Evolutionary conservation across 768 basidiomycete genomes (phyloP).

Genomic region (Crepidotus variabilis): DNA sequence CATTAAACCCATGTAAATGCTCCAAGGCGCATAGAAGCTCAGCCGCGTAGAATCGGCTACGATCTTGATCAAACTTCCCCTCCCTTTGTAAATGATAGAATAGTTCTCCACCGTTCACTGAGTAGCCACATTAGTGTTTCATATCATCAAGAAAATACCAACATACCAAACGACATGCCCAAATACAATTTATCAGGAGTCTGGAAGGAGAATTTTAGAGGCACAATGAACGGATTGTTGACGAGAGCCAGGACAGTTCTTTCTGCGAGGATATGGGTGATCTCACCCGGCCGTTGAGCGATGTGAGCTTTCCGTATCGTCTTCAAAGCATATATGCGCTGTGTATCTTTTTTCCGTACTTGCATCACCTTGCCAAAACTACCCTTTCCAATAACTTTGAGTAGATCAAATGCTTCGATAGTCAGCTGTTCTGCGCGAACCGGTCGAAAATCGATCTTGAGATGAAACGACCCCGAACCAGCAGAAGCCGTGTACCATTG

Average conservation of each 20-base stretch:
- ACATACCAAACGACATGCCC: slow-evolving; percentile 91
- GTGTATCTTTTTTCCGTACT: slow-evolving; percentile 97
- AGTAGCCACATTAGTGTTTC: not conserved
- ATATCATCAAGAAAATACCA: not conserved
- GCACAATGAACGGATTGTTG: slow-evolving; percentile 98
- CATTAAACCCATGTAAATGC: slow-evolving; percentile 95
- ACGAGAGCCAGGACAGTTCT: slow-evolving; percentile 95
- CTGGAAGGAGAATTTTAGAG: slow-evolving; percentile 98
- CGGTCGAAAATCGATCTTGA: slow-evolving; percentile 93
- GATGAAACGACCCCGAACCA: slow-evolving; percentile 88
- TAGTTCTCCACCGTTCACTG: slow-evolving; percentile 95
- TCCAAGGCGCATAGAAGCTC: slow-evolving; percentile 93
- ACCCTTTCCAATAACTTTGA: slow-evolving; percentile 98
- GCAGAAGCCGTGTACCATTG: slow-evolving; percentile 86
- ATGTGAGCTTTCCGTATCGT: slow-evolving; percentile 98
- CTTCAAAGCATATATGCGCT: slow-evolving; percentile 96
- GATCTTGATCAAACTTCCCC: slow-evolving; percentile 90
- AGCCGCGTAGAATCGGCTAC: slow-evolving; percentile 97
- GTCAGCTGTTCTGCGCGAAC: slow-evolving; percentile 78
- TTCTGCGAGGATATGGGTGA: slow-evolving; percentile 97
- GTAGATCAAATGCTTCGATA: slow-evolving; percentile 95
- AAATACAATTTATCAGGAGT: slow-evolving; percentile 96
- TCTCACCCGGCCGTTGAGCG: slow-evolving; percentile 92
- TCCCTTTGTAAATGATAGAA: slow-evolving; percentile 98
- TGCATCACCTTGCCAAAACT: slow-evolving; percentile 99